Base-by-base conservation (phyloP, 768 basidiomycete species). In the Favolaschia claudopus region DNA sequence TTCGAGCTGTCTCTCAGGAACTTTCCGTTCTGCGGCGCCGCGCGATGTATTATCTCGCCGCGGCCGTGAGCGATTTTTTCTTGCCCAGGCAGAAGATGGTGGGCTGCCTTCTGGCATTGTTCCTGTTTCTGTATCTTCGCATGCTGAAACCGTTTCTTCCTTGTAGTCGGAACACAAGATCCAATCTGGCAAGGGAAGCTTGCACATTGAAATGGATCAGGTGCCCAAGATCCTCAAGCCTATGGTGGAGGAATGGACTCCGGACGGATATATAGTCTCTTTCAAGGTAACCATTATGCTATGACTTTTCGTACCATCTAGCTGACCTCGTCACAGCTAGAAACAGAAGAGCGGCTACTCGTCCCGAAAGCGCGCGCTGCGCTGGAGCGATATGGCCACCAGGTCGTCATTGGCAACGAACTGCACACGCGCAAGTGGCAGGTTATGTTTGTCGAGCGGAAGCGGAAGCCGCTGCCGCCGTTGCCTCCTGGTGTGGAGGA, bases 61-160 rank as follows among this genome's bases (percentile, higher is more conserved):
- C 96, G 0, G 97, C 97, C 5, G 97, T 99, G 44, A 95, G 93
- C 74, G 97, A 99, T 74, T 99, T 99, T 73, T 99, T 96, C 82
- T 78, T 99, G 29, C 97, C 96, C 0, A 82, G 86, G 55, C 91
- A 96, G 69, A 91, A 87, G 72, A 86, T 99, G 89, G 96, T 93
- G 59, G 60, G 89, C 80, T 29, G 19, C 15, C 15, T n/a, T 25
- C 13, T 29, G 55, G 20, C 42, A 34, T 39, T 29, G 15, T 29
- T 22, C 20, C 37, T 24, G 28, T 14, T 36, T 8, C 24, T 39
- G 19, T 20, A 17, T n/a, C n/a, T n/a, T n/a, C n/a, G n/a, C n/a
- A n/a, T n/a, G n/a, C n/a, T n/a, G n/a, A n/a, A n/a, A n/a, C n/a
- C n/a, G n/a, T n/a, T n/a, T n/a, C n/a, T n/a, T n/a, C n/a, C n/a